Percentiles rank a stretch among this genome's conserved stretches.
Conservation (phyloP, 768 basidiomycete genomes). For the Saitozyma sp. region DNA sequence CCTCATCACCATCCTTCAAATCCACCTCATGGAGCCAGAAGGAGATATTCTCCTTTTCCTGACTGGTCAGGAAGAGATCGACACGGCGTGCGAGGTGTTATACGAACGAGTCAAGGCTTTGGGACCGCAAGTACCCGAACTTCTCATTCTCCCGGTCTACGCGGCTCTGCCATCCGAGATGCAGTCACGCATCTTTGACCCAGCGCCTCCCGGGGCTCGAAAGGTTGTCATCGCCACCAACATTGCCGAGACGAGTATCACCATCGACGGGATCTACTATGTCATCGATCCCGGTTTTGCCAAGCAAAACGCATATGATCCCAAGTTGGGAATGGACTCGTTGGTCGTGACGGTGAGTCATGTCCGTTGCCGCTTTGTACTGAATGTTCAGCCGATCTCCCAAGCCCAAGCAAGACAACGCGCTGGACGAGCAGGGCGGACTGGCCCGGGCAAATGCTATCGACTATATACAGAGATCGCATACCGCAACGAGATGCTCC, state of each 20-base stretch:
- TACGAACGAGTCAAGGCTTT: slow-evolving; percentile 98
- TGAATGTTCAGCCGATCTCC: slow-evolving; percentile 69
- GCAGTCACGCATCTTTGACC: slow-evolving; percentile 96
- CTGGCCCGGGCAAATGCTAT: slow-evolving; percentile 97
- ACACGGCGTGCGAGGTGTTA: slow-evolving; percentile 93
- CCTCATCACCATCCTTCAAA: slow-evolving; percentile 98
- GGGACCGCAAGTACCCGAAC: slow-evolving; percentile 96
- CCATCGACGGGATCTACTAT: slow-evolving; percentile 98
- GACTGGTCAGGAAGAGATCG: slow-evolving; percentile 98
- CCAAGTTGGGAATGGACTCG: slow-evolving; percentile 96
- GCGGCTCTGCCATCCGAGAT: slow-evolving; percentile 97
- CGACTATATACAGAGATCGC: slow-evolving; percentile 97
- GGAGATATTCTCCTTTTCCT: slow-evolving; percentile 96
- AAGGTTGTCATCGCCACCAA: slow-evolving; percentile 99
- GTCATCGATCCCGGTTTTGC: slow-evolving; percentile 98
- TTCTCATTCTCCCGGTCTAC: slow-evolving; percentile 95
- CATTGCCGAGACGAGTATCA: slow-evolving; percentile 96
- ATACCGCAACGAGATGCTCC: slow-evolving; percentile 97
- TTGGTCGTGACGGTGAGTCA: slow-evolving; percentile 76
- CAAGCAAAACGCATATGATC: slow-evolving; percentile 98
- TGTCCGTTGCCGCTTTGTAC: not conserved
- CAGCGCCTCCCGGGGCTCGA: slow-evolving; percentile 94
- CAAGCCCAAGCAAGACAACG: slow-evolving; percentile 97
- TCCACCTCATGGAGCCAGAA: slow-evolving; percentile 95
- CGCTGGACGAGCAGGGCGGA: slow-evolving; percentile 92